These are phyloP conservation scores for Cronartium quercuum DNA, from an alignment of 1,284 basidiomycete species.

Conservation along the genomic window DNA sequence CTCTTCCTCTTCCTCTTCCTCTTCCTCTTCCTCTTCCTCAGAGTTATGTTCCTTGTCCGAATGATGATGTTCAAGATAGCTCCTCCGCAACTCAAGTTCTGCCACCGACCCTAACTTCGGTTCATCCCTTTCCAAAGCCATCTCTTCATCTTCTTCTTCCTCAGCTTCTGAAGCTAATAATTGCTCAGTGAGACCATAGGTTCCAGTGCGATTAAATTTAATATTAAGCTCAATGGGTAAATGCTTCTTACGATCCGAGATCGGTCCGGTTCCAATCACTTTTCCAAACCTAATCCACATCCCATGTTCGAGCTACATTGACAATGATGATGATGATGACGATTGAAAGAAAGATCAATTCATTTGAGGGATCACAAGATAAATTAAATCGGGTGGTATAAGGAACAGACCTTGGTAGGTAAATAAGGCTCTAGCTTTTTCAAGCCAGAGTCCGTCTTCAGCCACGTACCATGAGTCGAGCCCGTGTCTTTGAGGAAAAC, in stretches of 20 bases:
- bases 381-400: no score
- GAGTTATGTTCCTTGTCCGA: neutral
- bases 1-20: neutral
- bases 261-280: constrained; percentile 21
- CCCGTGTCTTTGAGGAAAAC: constrained; percentile 26
- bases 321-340: neutral
- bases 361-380: neutral
- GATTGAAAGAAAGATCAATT: neutral
- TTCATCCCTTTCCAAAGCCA: no score
- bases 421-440: neutral
- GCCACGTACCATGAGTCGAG: constrained; percentile 35
- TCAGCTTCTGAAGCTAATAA: neutral
- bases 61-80: neutral
- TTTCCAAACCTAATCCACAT: constrained; percentile 35
- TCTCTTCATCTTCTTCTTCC: constrained; percentile 5
- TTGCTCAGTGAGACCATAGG: constrained; percentile 24
- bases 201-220: neutral
- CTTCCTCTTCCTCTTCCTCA: constrained; percentile 7
- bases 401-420: neutral
- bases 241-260: constrained; percentile 3
- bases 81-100: neutral
- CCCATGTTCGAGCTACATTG: constrained; percentile 12
- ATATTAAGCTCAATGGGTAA: constrained; percentile 20
- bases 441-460: neutral
- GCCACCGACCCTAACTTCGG: neutral